Evolutionary conservation across 1,284 basidiomycete species (phyloP), one percentile per base, ranked within the genome.

Genomic region (Paramarasmius palmivorus): DNA sequence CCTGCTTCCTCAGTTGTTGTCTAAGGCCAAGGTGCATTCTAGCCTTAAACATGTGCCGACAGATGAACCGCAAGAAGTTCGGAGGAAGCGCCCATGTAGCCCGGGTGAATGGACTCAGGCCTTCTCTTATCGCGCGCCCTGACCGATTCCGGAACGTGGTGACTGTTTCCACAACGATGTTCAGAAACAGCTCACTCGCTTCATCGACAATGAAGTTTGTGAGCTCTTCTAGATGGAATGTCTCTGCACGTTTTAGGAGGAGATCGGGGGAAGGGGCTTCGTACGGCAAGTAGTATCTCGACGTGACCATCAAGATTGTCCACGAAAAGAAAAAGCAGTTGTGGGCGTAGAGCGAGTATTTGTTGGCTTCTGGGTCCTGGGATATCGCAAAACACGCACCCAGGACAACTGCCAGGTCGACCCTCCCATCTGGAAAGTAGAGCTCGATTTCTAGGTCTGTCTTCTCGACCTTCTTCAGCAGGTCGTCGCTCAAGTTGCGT

Each of bases 281-380:
- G 25, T 39, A 23, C 9, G 15, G 35, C 8, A 41, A 29, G 37
- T 7, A 39, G 38, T 14, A n/a, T 17, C 37, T 1, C 17, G 49
- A 29, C 6, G 29, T 20, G n/a, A 50, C 38, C 49, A 50, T 50
- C n/a, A 50, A 29, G 37, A 50, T 50, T 7, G 49, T 50, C 49
- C 49, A 50, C 14, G 49, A 50, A 25, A 41, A 50, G 17, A 50
- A 50, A 38, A 50, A 50, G 25, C 49, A 41, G 25, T 50, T 50
- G 38, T 50, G 25, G 8, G 14, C 49, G 23, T 23, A 32, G 22
- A 50, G 37, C 15, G 15, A n/a, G 37, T 50, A 50, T 29, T 9
- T 41, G 3, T 22, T 26, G 6, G 20, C 49, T n/a, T 15, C 2
- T 2, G n/a, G n/a, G 15, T 50, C 35, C 7, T 41, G 12, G 12